Conservation (phyloP, 805 yeast genomes). For the Tetrapisispora iriomotensis region DNA sequence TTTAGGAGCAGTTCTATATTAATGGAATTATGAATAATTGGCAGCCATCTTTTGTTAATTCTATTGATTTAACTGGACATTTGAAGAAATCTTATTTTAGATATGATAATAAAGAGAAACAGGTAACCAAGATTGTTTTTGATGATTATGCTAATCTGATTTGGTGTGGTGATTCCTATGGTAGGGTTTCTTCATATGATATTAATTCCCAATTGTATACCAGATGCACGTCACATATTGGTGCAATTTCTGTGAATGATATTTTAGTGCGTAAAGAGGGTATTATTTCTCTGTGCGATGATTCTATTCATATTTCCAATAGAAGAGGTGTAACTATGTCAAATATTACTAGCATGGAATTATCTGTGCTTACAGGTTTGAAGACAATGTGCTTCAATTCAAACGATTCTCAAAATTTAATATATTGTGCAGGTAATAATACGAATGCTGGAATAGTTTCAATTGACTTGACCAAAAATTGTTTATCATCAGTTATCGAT, state of each 20-base stretch:
- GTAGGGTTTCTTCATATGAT: constrained; percentile 39
- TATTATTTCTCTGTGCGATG: constrained; percentile 45
- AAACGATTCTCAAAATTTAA: constrained; percentile 33
- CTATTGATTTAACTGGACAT: constrained; percentile 24
- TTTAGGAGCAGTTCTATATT: background rate
- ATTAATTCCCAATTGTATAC: constrained; percentile 46
- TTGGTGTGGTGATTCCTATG: constrained; percentile 72
- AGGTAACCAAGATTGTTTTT: constrained; percentile 36
- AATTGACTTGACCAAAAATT: constrained; percentile 35
- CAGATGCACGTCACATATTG: constrained; percentile 43
- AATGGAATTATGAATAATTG: constrained; percentile 25
- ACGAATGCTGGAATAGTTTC: constrained; percentile 30
- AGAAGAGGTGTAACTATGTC: constrained; percentile 46
- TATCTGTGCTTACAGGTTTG: constrained; percentile 29
- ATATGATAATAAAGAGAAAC: constrained; percentile 26
- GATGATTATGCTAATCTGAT: constrained; percentile 67
- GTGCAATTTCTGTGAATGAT: constrained; percentile 38
- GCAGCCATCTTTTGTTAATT: constrained; percentile 26
- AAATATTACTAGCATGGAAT: constrained; percentile 22
- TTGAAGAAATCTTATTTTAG: constrained; percentile 25
- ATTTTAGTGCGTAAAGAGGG: constrained; percentile 48
- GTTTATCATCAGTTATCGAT: constrained; percentile 29
- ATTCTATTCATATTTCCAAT: constrained; percentile 42
- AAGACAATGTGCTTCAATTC: constrained; percentile 34
- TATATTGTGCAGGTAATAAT: constrained; percentile 36